phyloP scores from a whole-genome alignment of 345 rosid species.

The Rhizophora apiculata region DNA sequence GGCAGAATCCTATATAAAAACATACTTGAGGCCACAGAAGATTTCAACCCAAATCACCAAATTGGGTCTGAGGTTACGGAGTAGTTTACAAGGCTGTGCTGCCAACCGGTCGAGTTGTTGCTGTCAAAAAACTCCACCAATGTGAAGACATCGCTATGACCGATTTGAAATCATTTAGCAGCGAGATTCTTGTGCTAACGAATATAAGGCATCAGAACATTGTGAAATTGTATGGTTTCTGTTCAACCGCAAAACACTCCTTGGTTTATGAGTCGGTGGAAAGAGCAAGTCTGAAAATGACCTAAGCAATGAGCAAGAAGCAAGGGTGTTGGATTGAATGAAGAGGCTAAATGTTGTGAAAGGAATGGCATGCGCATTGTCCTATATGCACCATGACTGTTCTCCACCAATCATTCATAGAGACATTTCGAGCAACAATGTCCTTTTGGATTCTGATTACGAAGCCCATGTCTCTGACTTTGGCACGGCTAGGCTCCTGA shows the following conservation, averaged over 20 bases:
- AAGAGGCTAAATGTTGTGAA: conserved; percentile 13
- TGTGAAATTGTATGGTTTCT: conserved; percentile 11
- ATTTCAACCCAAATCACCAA: conserved; percentile 4
- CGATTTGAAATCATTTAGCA: background rate
- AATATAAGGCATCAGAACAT: conserved; percentile 16
- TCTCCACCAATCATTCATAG: conserved; percentile 13
- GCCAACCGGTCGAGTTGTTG: conserved; percentile 9
- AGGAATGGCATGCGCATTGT: conserved; percentile 12
- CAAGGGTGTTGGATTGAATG: conserved; percentile 8
- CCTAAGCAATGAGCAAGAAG: background rate
- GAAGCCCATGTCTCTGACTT: conserved; percentile 17
- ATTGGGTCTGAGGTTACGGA: conserved; percentile 16
- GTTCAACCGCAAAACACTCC: conserved; percentile 1
- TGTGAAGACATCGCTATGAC: background rate
- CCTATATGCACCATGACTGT: conserved; percentile 19
- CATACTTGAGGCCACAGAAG: conserved; percentile 3
- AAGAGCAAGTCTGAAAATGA: conserved; percentile 8
- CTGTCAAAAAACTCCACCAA: conserved; percentile 13
- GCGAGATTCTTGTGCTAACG: conserved; percentile 8
- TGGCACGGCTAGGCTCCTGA: conserved; percentile 2
- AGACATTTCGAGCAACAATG: conserved; percentile 12
- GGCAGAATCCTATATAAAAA: background rate
- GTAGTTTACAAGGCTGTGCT: conserved; percentile 8
- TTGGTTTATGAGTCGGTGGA: conserved; percentile 14
- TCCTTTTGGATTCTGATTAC: conserved; percentile 6